phyloP scores from a whole-genome alignment of 768 basidiomycete genomes.

The Tulasnella sp. region DNA sequence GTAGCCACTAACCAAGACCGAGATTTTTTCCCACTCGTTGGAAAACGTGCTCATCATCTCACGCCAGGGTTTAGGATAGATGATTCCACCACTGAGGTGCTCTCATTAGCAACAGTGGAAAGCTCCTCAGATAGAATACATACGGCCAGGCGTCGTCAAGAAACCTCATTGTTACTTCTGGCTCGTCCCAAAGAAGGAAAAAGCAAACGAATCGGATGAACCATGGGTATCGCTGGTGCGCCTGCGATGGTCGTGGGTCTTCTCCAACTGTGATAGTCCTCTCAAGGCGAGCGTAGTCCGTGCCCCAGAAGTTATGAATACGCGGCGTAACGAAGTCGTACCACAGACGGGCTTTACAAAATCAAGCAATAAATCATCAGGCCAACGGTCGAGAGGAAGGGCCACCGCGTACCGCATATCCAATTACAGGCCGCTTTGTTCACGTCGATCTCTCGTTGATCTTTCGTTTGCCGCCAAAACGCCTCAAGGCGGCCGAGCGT shows the following conservation, averaged over 20 bases:
- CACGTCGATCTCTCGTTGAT: background rate
- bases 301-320: conserved; percentile 6
- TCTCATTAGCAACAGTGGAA: background rate
- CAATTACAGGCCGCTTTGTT: background rate
- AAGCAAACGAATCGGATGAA: background rate
- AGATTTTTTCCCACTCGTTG: conserved; percentile 10
- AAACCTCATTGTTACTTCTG: background rate
- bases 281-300: conserved; percentile 4
- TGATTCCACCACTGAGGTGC: background rate
- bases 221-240: background rate
- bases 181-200: conserved; percentile 6
- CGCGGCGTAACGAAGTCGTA: background rate
- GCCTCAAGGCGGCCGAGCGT: background rate
- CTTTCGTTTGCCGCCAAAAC: background rate
- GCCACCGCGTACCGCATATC: background rate
- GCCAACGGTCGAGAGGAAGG: too few species aligned
- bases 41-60: background rate
- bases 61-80: background rate
- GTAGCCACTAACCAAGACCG: background rate
- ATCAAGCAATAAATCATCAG: too few species aligned
- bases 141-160: conserved; percentile 12
- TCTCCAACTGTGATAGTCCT: background rate
- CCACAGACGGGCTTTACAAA: background rate
- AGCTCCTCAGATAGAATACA: background rate
- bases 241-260: background rate